phyloP scores from a whole-genome alignment of 2,329 filamentous ascomycete species.

The Colletotrichum sp. region DNA sequence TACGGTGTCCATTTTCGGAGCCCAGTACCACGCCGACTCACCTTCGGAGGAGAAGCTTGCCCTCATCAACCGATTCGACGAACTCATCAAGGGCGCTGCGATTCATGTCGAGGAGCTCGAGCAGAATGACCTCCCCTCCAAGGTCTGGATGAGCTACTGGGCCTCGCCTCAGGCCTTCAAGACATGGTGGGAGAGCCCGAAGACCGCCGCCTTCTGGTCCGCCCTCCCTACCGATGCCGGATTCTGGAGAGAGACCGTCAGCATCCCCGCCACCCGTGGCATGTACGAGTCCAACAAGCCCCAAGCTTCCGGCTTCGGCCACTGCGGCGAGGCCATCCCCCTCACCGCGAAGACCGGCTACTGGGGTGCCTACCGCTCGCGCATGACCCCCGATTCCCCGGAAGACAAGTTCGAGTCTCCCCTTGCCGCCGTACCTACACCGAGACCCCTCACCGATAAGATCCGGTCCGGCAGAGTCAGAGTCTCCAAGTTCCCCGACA shows the following conservation, averaged over 20 bases:
- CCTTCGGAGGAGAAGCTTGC: constrained; percentile 5
- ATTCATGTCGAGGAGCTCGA: constrained; percentile 18
- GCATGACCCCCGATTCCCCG: constrained; percentile 3
- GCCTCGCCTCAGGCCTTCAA: constrained; percentile 8
- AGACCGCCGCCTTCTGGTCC: constrained; percentile 3
- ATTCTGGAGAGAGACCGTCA: constrained; percentile 16
- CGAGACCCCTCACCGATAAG: neutral
- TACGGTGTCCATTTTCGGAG: constrained; percentile 15
- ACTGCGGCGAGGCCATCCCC: constrained; percentile 13
- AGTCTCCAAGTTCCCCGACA: constrained; percentile 13
- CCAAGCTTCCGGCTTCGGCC: constrained; percentile 4
- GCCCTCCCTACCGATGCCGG: constrained; percentile 1
- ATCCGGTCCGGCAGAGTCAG: constrained; percentile 5
- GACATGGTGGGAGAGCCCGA: constrained; percentile 11
- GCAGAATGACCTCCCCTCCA: constrained; percentile 16
- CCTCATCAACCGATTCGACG: constrained; percentile 9
- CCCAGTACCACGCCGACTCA: constrained; percentile 12
- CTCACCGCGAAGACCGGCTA: constrained; percentile 14
- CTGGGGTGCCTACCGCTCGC: constrained; percentile 18
- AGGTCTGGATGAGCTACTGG: constrained; percentile 20
- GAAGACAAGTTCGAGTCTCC: constrained; percentile 14
- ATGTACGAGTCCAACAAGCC: constrained; percentile 16
- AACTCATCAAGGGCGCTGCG: constrained; percentile 5
- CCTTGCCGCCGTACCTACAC: neutral
- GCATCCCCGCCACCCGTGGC: constrained; percentile 5